phyloP scores from a whole-genome alignment of 2,329 filamentous ascomycete species.

The Aspergillus fructus region DNA sequence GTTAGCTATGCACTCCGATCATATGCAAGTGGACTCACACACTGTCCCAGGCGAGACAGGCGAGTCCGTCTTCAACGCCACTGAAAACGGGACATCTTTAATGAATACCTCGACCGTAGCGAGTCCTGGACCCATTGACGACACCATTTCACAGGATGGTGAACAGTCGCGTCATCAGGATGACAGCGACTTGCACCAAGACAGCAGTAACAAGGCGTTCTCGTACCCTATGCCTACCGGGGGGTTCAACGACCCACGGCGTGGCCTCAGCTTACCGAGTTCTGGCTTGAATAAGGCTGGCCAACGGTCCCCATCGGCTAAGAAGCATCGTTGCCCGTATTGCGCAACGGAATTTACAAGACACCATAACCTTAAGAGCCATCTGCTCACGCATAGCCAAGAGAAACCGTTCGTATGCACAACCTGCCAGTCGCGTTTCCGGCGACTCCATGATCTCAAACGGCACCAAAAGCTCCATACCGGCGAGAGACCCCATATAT shows the following conservation, averaged over 20 bases:
- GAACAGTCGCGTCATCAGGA: constrained; percentile 40
- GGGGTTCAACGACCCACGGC: constrained; percentile 50
- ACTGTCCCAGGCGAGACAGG: constrained; percentile 52
- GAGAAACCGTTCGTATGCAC: constrained; percentile 96
- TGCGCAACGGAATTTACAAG: constrained; percentile 96
- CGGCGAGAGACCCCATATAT: constrained; percentile 91
- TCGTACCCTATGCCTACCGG: constrained; percentile 63
- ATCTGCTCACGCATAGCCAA: constrained; percentile 94
- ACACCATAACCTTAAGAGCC: constrained; percentile 96
- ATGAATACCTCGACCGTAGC: constrained; percentile 51
- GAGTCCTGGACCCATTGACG: constrained; percentile 49
- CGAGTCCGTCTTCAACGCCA: constrained; percentile 47
- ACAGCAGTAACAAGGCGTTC: constrained; percentile 54
- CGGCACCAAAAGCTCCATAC: constrained; percentile 95
- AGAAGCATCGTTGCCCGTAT: constrained; percentile 95
- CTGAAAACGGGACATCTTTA: constrained; percentile 52
- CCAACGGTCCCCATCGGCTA: constrained; percentile 70
- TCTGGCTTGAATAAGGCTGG: constrained; percentile 56
- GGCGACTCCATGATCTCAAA: constrained; percentile 91
- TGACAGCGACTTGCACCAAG: constrained; percentile 39
- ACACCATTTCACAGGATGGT: constrained; percentile 43
- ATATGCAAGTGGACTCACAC: constrained; percentile 49
- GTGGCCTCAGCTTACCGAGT: constrained; percentile 60
- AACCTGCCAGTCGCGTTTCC: constrained; percentile 89
- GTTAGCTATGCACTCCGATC: constrained; percentile 49